Conservation (phyloP, 208 protist species). For the Leishmania arabica region DNA sequence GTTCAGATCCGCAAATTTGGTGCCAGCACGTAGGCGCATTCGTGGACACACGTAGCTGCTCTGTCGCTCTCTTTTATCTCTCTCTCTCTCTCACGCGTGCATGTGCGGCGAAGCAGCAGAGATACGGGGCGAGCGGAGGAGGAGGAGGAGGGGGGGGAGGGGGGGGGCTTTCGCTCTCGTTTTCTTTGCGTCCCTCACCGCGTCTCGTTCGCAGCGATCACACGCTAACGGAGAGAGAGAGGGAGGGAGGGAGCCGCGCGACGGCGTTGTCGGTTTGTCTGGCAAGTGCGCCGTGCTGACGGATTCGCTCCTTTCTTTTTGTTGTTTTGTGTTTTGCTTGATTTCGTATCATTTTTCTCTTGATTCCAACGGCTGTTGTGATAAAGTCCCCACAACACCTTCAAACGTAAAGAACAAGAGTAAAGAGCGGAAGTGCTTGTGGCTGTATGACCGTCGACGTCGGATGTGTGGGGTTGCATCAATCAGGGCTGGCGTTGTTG, state of each 20-base stretch:
- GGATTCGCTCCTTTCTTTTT: neutral
- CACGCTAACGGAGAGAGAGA: neutral
- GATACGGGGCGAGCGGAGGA: neutral
- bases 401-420: neutral
- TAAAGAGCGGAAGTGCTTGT: neutral
- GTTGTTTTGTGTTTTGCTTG: neutral
- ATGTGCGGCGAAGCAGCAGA: neutral
- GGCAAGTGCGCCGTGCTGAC: neutral
- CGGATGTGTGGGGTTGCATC: neutral
- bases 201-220: neutral
- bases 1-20: conserved; percentile 17
- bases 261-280: neutral
- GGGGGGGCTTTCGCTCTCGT: neutral
- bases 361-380: neutral
- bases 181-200: neutral
- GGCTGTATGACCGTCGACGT: neutral
- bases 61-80: neutral
- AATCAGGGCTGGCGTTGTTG: neutral
- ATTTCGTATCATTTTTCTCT: neutral
- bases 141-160: neutral
- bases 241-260: too few species aligned
- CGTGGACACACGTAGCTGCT: neutral
- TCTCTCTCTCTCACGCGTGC: neutral
- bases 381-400: too few species aligned
- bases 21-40: conserved; percentile 2